Evolutionary conservation across 2,329 filamentous ascomycete species (phyloP).

Genomic region (Nemania sp.): DNA sequence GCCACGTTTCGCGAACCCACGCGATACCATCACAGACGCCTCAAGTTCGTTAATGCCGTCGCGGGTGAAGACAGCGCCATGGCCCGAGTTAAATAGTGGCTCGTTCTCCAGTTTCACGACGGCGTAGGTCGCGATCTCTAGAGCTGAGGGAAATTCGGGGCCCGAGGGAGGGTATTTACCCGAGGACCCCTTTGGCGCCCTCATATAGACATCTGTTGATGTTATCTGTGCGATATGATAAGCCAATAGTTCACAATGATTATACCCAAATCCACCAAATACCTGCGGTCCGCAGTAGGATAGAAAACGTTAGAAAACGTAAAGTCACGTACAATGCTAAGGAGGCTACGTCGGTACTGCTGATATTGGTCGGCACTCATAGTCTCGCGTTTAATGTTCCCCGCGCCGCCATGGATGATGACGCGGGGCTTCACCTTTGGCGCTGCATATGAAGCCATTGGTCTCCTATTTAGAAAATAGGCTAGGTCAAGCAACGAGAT

Average conservation of each 20-base stretch:
- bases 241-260: neutral
- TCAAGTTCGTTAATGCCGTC: slow-evolving; percentile 88
- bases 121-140: slow-evolving; percentile 80
- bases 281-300: neutral
- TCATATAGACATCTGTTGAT: slow-evolving; percentile 62
- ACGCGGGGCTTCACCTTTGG: slow-evolving; percentile 62
- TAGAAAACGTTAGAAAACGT: slow-evolving; percentile 19
- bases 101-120: slow-evolving; percentile 82
- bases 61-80: slow-evolving; percentile 87
- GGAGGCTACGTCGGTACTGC: slow-evolving; percentile 70
- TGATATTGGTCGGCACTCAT: slow-evolving; percentile 69
- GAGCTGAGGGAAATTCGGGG: slow-evolving; percentile 64
- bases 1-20: slow-evolving; percentile 77
- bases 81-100: slow-evolving; percentile 84
- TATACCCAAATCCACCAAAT: neutral
- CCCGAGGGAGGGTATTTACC: slow-evolving; percentile 22
- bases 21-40: slow-evolving; percentile 86
- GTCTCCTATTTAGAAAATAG: too few species aligned
- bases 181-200: slow-evolving; percentile 43
- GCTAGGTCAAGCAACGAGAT: too few species aligned
- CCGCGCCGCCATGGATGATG: slow-evolving; percentile 80
- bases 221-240: slow-evolving; percentile 53
- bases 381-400: slow-evolving; percentile 72
- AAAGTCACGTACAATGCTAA: slow-evolving; percentile 65
- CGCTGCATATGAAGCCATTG: slow-evolving; percentile 23